Percentiles rank a stretch among this genome's conserved stretches.
These are phyloP conservation scores for Ascobolus immersus DNA, from an alignment of 495 filamentous ascomycete species.

Conservation along the genomic window DNA sequence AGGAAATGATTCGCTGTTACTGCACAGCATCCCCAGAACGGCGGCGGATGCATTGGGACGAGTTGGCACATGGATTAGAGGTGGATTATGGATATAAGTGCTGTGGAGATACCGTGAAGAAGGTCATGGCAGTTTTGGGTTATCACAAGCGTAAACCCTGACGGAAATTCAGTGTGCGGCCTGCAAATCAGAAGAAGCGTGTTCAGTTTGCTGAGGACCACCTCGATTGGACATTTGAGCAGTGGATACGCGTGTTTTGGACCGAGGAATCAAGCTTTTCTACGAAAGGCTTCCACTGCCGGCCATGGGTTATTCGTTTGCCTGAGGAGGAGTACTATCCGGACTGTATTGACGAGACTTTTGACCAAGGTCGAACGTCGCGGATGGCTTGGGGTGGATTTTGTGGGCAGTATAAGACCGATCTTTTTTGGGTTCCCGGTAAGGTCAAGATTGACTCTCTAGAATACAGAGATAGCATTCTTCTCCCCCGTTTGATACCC, in stretches of 20 bases:
- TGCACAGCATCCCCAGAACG: slow-evolving; percentile 2
- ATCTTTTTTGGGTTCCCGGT: slow-evolving; percentile 3
- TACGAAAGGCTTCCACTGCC: slow-evolving; percentile 5
- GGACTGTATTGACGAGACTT: slow-evolving; percentile 6
- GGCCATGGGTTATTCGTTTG: slow-evolving; percentile 1
- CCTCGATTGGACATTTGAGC: slow-evolving; percentile 6
- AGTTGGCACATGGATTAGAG: slow-evolving; percentile 3
- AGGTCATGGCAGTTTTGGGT: slow-evolving; percentile 4
- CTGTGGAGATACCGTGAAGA: background rate
- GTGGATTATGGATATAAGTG: slow-evolving; percentile 4
- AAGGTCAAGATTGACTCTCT: slow-evolving; percentile 5
- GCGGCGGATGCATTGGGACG: slow-evolving; percentile 4
- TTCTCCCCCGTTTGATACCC: slow-evolving; percentile 4
- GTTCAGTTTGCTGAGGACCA: slow-evolving; percentile 4
- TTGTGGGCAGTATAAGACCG: slow-evolving; percentile 4
- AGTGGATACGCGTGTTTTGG: slow-evolving; percentile 5
- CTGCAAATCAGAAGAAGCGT: background rate
- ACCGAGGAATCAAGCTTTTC: slow-evolving; percentile 5
- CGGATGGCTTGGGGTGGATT: slow-evolving; percentile 6
- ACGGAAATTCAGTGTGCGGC: background rate
- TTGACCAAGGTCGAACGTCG: slow-evolving; percentile 1
- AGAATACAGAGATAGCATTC: slow-evolving; percentile 1
- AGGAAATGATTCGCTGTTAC: background rate
- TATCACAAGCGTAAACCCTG: slow-evolving; percentile 3
- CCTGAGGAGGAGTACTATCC: slow-evolving; percentile 4